These are phyloP conservation scores for Blastobotrys mokoenaii DNA, from an alignment of 805 yeast genomes.

Conservation along the genomic window DNA sequence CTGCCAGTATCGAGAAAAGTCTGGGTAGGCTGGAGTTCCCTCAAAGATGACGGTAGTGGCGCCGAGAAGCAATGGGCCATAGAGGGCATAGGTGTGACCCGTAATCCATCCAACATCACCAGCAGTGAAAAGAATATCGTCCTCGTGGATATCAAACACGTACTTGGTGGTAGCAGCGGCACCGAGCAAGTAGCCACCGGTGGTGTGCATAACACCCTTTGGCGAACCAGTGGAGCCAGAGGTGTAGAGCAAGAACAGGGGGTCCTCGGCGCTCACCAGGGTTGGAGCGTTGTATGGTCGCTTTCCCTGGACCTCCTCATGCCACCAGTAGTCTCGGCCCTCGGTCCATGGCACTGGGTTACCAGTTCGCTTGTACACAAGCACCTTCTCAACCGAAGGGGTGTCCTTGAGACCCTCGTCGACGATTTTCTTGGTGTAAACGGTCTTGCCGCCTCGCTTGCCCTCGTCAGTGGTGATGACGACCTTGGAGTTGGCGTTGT, in stretches of 20 bases:
- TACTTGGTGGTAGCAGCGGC: constrained; percentile 88
- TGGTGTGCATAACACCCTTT: constrained; percentile 92
- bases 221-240: constrained; percentile 99
- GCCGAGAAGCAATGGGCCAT: constrained; percentile 86
- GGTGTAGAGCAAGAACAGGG: constrained; percentile 88
- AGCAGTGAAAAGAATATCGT: constrained; percentile 87
- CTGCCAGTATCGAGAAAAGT: constrained; percentile 93
- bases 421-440: constrained; percentile 86
- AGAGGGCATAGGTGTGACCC: constrained; percentile 92
- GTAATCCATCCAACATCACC: constrained; percentile 99
- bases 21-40: constrained; percentile 96
- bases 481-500: constrained; percentile 76
- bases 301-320: constrained; percentile 73
- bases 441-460: constrained; percentile 89
- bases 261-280: constrained; percentile 87
- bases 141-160: constrained; percentile 85
- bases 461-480: constrained; percentile 94
- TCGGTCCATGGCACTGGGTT: constrained; percentile 60
- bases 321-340: constrained; percentile 94
- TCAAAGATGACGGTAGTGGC: constrained; percentile 90
- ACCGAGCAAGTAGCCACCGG: constrained; percentile 91
- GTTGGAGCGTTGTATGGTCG: constrained; percentile 82
- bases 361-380: constrained; percentile 87
- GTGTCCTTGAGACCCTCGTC: constrained; percentile 82
- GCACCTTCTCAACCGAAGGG: constrained; percentile 65